Conservation (phyloP, 108 stramenopile species). For the Cylindrotheca fusiformis region DNA sequence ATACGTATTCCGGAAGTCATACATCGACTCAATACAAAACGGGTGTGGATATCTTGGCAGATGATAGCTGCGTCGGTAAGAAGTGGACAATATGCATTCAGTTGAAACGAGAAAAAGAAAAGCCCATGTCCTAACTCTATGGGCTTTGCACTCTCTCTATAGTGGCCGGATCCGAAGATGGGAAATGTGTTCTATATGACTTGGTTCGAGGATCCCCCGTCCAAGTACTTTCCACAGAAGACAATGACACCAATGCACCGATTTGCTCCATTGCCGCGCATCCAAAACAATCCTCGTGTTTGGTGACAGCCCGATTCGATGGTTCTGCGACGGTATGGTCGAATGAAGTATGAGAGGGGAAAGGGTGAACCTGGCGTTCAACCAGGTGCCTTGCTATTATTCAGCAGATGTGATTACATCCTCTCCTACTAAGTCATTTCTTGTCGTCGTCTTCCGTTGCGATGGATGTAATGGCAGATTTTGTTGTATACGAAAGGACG, state of each 20-base stretch:
- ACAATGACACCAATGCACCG: slow-evolving; percentile 31
- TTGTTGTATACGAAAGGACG: slow-evolving; percentile 29
- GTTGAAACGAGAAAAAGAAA: neutral
- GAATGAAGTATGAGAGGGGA: slow-evolving; percentile 17
- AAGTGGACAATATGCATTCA: neutral
- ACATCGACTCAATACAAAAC: slow-evolving; percentile 61
- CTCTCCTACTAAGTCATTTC: no score
- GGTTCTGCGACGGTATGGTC: slow-evolving; percentile 74
- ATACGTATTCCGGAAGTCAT: slow-evolving; percentile 47
- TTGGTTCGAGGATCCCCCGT: slow-evolving; percentile 33
- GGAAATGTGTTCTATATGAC: slow-evolving; percentile 63
- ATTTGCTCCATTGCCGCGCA: slow-evolving; percentile 61
- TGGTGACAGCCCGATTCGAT: slow-evolving; percentile 73
- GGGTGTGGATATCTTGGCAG: slow-evolving; percentile 61
- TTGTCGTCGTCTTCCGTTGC: no score
- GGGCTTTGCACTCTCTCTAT: neutral
- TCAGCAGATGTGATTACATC: no score
- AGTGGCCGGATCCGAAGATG: slow-evolving; percentile 66
- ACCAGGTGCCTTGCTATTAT: no score
- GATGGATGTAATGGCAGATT: slow-evolving; percentile 6
- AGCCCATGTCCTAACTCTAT: neutral
- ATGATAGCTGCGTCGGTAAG: slow-evolving; percentile 54
- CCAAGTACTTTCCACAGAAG: slow-evolving; percentile 18
- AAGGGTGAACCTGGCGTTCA: neutral
- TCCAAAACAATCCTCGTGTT: slow-evolving; percentile 47